Evolutionary conservation across 2,329 filamentous ascomycete species (phyloP).

Genomic region (Claviceps sp.): DNA sequence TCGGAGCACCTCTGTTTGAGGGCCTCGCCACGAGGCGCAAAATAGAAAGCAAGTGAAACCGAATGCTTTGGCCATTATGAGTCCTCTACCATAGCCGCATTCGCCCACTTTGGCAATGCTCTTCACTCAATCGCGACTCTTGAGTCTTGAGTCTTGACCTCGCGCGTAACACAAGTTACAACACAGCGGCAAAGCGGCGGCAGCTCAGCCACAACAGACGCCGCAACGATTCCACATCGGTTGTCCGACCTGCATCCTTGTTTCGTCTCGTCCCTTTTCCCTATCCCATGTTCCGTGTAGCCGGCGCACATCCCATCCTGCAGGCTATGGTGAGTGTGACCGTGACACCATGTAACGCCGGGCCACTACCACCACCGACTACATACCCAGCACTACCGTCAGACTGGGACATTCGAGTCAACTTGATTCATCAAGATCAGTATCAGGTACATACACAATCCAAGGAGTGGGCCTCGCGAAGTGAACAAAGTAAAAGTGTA

Average conservation of each 20-base stretch:
- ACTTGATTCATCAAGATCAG: not conserved
- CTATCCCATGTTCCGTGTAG: not conserved
- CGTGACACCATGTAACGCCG: not conserved
- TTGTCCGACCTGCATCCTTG: not conserved
- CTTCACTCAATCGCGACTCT: not conserved
- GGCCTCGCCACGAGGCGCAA: not conserved
- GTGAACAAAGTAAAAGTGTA: not conserved
- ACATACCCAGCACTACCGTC: not conserved
- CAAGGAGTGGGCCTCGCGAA: not conserved
- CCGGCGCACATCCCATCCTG: not conserved
- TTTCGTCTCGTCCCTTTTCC: not conserved
- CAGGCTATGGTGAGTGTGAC: not conserved
- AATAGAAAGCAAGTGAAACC: slow-evolving; percentile 2
- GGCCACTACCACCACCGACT: not conserved
- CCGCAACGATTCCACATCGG: not conserved
- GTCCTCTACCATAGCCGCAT: not conserved
- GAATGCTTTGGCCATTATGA: slow-evolving; percentile 2
- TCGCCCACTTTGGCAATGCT: not conserved
- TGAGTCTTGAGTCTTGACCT: not conserved
- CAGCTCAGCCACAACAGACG: not conserved
- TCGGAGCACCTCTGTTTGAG: not conserved
- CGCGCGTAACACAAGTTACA: not conserved
- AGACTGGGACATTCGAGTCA: not conserved
- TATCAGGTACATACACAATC: no score
- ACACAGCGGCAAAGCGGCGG: not conserved